These are phyloP conservation scores for Helichrysum umbraculigerum DNA, from an alignment of 129 eudicot species.

Conservation along the genomic window DNA sequence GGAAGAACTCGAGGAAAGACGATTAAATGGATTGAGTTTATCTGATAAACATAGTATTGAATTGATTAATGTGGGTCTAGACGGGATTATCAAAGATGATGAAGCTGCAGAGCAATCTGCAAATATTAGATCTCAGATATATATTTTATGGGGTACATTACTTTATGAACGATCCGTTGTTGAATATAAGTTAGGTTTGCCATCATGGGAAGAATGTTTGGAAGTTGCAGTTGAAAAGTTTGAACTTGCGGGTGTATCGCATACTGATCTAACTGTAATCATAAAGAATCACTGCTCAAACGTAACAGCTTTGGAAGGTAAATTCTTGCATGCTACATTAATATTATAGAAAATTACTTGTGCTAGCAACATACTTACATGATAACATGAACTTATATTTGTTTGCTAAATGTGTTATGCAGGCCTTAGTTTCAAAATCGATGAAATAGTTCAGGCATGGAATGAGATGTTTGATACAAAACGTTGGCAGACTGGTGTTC, in stretches of 20 bases:
- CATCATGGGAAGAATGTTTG: constrained; percentile 93
- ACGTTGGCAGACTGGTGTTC: constrained; percentile 77
- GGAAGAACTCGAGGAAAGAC: constrained; percentile 88
- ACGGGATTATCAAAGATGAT: constrained; percentile 57
- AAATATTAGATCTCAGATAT: constrained; percentile 71
- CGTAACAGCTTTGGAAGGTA: constrained; percentile 75
- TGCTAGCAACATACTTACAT: not conserved
- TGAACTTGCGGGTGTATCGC: constrained; percentile 90
- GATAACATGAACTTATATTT: not conserved
- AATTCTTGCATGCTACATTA: not conserved
- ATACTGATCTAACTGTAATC: constrained; percentile 81
- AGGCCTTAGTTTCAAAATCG: constrained; percentile 76
- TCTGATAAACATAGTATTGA: constrained; percentile 57
- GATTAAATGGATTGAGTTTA: constrained; percentile 69
- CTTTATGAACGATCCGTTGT: constrained; percentile 87
- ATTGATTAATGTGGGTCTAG: constrained; percentile 61
- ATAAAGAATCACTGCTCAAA: constrained; percentile 92
- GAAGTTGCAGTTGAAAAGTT: constrained; percentile 93
- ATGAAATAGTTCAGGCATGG: constrained; percentile 97
- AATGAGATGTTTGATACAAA: constrained; percentile 98
- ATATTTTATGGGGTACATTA: constrained; percentile 89
- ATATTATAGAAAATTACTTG: not conserved
- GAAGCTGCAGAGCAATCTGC: constrained; percentile 67
- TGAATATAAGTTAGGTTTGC: constrained; percentile 72
- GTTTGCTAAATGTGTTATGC: constrained; percentile 16